Evolutionary conservation across 2,329 filamentous ascomycete species (phyloP).

Genomic region (Chaetoscypha palmicola): DNA sequence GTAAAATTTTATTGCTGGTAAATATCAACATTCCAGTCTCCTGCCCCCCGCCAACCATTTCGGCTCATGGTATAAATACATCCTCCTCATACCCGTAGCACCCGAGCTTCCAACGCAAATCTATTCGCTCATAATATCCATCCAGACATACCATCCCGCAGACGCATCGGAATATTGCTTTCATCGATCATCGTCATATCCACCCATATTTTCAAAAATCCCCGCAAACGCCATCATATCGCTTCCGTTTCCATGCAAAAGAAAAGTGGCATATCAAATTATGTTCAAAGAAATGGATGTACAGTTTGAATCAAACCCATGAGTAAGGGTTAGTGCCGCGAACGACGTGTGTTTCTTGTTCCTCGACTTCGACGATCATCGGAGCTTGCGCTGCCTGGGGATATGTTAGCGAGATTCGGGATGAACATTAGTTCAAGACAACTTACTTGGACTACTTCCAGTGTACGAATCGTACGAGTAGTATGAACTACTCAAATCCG

Average conservation of each 20-base stretch:
- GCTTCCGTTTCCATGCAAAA: neutral
- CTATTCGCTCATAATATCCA: neutral
- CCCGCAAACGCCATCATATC: neutral
- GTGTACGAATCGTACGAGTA: slow-evolving; percentile 29
- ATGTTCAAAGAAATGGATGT: neutral
- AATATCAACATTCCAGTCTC: slow-evolving; percentile 1
- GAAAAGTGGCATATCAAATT: neutral
- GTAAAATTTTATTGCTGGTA: too few species aligned
- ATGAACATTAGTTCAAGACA: too few species aligned
- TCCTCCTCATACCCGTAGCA: neutral
- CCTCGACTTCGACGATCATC: slow-evolving; percentile 27
- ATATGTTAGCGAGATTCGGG: slow-evolving; percentile 18
- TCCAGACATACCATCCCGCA: neutral
- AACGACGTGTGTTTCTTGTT: slow-evolving; percentile 12
- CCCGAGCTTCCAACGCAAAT: neutral
- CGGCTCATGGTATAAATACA: neutral
- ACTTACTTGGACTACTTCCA: slow-evolving; percentile 30
- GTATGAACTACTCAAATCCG: slow-evolving; percentile 27
- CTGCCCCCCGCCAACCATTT: neutral
- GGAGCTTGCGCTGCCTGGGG: slow-evolving; percentile 27
- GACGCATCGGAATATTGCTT: neutral
- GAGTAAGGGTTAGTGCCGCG: neutral
- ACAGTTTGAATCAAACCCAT: neutral
- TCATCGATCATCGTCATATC: neutral
- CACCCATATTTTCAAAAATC: neutral